Conservation (phyloP, 192 early-diverging fungal genomes). For the Coemansia sp. region DNA sequence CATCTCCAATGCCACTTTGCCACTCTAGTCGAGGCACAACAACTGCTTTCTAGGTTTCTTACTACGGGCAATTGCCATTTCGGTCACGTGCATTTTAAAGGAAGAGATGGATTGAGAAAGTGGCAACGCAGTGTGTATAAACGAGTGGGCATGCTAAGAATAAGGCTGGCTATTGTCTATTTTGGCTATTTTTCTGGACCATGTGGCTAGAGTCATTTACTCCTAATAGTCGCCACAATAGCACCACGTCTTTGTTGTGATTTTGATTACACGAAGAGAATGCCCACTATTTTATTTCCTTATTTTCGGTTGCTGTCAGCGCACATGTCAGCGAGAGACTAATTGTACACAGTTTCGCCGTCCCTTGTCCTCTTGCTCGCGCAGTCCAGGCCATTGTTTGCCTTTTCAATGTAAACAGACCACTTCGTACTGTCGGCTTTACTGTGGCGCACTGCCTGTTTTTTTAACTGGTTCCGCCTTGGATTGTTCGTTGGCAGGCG, state of each 20-base stretch:
- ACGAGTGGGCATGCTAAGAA: not conserved
- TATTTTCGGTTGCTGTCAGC: not conserved
- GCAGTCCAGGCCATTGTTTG: not conserved
- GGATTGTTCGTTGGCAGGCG: not conserved
- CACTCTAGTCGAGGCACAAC: not conserved
- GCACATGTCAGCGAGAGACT: not conserved
- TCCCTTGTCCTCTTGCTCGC: not conserved
- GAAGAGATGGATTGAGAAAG: not conserved
- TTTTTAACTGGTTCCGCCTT: not conserved
- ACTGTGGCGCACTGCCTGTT: not conserved
- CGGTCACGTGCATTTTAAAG: not conserved
- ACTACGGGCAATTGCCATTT: not conserved
- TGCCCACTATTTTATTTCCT: not conserved
- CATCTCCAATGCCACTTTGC: not conserved
- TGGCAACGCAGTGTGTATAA: not conserved
- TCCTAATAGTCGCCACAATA: not conserved
- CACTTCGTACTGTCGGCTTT: not conserved
- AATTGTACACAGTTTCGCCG: not conserved
- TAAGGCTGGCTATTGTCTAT: not conserved
- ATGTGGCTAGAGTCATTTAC: slow-evolving; percentile 2
- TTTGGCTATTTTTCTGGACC: not conserved
- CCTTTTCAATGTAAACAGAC: not conserved
- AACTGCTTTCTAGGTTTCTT: not conserved
- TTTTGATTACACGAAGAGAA: slow-evolving; percentile 2
- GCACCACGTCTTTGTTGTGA: not conserved